Evolutionary conservation across 1,284 basidiomycete genomes (phyloP).

Genomic region (Malassezia caprae): DNA sequence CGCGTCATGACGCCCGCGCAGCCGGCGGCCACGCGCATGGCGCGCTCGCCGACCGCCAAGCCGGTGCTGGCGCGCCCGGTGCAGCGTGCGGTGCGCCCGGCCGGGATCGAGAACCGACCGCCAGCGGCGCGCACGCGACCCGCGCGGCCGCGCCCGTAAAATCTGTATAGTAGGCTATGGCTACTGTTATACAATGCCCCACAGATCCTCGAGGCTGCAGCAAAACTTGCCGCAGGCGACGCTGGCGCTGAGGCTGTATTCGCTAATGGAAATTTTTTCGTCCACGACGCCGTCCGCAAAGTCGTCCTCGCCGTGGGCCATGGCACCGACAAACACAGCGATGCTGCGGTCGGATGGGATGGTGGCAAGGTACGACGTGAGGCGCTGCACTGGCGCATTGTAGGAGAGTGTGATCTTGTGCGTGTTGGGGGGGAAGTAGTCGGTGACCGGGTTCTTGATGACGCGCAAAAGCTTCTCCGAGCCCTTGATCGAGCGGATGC

Average conservation of each 20-base stretch:
- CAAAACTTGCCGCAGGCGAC: conserved; percentile 90
- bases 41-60: background rate
- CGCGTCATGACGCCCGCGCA: conserved; percentile 10
- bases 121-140: background rate
- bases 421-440: conserved; percentile 89
- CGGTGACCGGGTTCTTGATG: conserved; percentile 93
- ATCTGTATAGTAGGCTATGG: background rate
- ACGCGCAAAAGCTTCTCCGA: conserved; percentile 93
- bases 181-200: conserved; percentile 45
- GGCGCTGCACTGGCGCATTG: conserved; percentile 71
- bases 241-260: conserved; percentile 84
- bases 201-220: conserved; percentile 54
- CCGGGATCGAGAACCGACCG: conserved; percentile 8
- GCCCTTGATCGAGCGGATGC: conserved; percentile 88
- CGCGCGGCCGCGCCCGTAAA: conserved; percentile 4
- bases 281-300: conserved; percentile 95
- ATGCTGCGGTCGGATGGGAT: conserved; percentile 77
- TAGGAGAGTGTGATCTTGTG: conserved; percentile 81
- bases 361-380: conserved; percentile 71
- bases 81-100: background rate
- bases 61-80: background rate
- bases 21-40: background rate
- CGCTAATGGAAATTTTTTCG: conserved; percentile 91
- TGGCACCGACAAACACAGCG: conserved; percentile 88
- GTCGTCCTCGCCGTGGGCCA: conserved; percentile 62